phyloP scores from a whole-genome alignment of 129 eudicot species.

The Lonicera japonica region DNA sequence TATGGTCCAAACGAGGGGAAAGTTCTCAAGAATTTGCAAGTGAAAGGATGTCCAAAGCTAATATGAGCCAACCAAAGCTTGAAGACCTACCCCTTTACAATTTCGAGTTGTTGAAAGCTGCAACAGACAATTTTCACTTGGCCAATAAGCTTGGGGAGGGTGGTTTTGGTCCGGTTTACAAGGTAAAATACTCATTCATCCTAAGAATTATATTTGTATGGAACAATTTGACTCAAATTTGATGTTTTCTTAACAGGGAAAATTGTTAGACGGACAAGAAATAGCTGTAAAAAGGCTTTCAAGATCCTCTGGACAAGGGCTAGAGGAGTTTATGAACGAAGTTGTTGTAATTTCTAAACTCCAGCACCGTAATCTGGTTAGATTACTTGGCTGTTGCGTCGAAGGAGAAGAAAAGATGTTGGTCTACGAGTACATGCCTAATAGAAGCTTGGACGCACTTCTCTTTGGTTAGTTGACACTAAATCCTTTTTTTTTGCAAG shows the following conservation, averaged over 20 bases:
- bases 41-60: not conserved
- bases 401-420: constrained; percentile 63
- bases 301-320: constrained; percentile 69
- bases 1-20: constrained; percentile 1
- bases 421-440: constrained; percentile 68
- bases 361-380: constrained; percentile 69
- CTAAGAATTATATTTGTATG: constrained; percentile 11
- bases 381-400: constrained; percentile 66
- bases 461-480: constrained; percentile 36
- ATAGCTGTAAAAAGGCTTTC: constrained; percentile 75
- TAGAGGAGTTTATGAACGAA: constrained; percentile 58
- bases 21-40: not conserved
- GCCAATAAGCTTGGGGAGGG: constrained; percentile 35
- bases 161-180: constrained; percentile 49
- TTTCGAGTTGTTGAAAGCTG: constrained; percentile 16
- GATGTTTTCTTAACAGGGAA: constrained; percentile 37
- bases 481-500: not conserved
- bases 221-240: not conserved
- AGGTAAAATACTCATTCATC: constrained; percentile 17
- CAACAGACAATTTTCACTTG: constrained; percentile 23
- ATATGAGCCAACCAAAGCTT: not conserved
- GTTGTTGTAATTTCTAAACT: constrained; percentile 58
- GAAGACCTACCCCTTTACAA: constrained; percentile 28
- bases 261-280: constrained; percentile 40
- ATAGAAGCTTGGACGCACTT: constrained; percentile 59